Evolutionary conservation across 805 yeast genomes (phyloP).

Genomic region (Starmera dryadoides): DNA sequence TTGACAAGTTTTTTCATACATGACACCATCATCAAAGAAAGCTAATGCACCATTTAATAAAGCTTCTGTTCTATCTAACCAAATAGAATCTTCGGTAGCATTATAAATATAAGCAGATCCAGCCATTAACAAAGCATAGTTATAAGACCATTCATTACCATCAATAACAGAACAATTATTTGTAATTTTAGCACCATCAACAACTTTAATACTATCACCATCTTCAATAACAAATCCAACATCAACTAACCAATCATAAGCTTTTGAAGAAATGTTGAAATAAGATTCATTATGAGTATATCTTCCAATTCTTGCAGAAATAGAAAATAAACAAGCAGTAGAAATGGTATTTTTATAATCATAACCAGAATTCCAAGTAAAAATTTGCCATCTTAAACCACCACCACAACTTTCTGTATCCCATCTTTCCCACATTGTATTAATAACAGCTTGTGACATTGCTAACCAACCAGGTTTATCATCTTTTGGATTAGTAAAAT

Average conservation of each 20-base stretch:
- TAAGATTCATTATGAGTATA: conserved; percentile 51
- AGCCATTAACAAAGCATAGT: conserved; percentile 58
- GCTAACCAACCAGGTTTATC: conserved; percentile 49
- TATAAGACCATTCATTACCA: conserved; percentile 56
- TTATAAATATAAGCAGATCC: conserved; percentile 69
- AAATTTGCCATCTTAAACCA: conserved; percentile 69
- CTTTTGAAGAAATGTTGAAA: conserved; percentile 43
- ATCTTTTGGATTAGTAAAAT: conserved; percentile 44
- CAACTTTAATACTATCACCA: conserved; percentile 29
- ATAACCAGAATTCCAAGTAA: conserved; percentile 65
- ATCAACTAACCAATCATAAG: conserved; percentile 54
- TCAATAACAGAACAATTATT: conserved; percentile 44
- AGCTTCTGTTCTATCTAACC: conserved; percentile 41
- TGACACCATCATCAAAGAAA: conserved; percentile 42
- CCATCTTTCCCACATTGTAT: conserved; percentile 60
- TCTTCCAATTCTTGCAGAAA: conserved; percentile 58
- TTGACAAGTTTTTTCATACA: conserved; percentile 62
- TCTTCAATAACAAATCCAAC: conserved; percentile 34
- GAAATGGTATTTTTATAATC: conserved; percentile 58
- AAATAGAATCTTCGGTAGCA: conserved; percentile 41
- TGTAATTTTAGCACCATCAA: conserved; percentile 52
- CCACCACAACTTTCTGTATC: conserved; percentile 49
- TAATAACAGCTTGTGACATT: conserved; percentile 54
- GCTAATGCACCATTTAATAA: conserved; percentile 38
- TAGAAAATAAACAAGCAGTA: conserved; percentile 54